A percentile compares a stretch with the other conserved stretches of the same genome.
phyloP scores from a whole-genome alignment of 192 early-diverging fungal species.

The Umbelopsis sp. region DNA sequence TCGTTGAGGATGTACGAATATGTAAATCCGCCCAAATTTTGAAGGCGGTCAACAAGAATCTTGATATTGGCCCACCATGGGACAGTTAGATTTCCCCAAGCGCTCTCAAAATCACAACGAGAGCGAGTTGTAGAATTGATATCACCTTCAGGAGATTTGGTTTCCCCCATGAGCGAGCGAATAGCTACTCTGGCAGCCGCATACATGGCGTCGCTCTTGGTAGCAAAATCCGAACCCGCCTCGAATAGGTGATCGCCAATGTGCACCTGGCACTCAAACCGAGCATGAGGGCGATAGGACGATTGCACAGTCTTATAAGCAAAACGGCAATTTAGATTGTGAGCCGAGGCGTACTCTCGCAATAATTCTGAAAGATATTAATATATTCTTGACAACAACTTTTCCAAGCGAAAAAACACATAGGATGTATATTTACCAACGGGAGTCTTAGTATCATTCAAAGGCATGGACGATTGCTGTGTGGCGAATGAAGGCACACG shows the following conservation, averaged over 20 bases:
- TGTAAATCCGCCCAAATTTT: conserved; percentile 18
- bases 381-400: not conserved
- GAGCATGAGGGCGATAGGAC: conserved; percentile 5
- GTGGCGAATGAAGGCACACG: not conserved
- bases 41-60: conserved; percentile 20
- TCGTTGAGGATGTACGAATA: conserved; percentile 21
- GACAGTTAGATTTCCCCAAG: conserved; percentile 17
- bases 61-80: conserved; percentile 22
- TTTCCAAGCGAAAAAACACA: not conserved
- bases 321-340: conserved; percentile 1
- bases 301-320: conserved; percentile 9
- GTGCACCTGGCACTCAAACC: conserved; percentile 16
- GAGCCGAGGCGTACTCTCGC: conserved; percentile 14
- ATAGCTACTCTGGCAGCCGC: conserved; percentile 7
- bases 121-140: not conserved
- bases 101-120: conserved; percentile 17
- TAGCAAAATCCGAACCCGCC: conserved; percentile 19
- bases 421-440: conserved; percentile 1
- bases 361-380: conserved; percentile 2
- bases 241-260: conserved; percentile 1
- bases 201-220: conserved; percentile 20
- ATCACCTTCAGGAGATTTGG: conserved; percentile 5
- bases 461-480: not conserved
- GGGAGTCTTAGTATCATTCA: conserved; percentile 16
- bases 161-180: conserved; percentile 11